These are phyloP conservation scores for Wakefieldia striispora DNA, from an alignment of 768 basidiomycete species.

Conservation along the genomic window DNA sequence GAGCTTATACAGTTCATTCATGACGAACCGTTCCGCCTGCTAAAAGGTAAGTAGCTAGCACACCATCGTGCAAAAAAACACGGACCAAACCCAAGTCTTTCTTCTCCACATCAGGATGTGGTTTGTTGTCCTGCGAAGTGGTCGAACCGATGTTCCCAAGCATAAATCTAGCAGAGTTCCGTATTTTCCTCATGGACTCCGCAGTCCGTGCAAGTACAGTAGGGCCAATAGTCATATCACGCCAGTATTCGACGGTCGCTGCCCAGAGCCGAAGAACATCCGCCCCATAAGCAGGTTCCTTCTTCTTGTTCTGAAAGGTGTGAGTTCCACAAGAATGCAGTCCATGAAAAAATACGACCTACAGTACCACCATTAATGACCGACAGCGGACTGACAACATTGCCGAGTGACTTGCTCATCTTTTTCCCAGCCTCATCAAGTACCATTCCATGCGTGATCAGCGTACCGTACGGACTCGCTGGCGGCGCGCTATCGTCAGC, in stretches of 20 bases:
- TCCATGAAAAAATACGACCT: slow-evolving; percentile 18
- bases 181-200: slow-evolving; percentile 77
- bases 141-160: slow-evolving; percentile 66
- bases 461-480: slow-evolving; percentile 60
- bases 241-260: slow-evolving; percentile 86
- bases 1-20: slow-evolving; percentile 77
- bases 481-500: slow-evolving; percentile 16
- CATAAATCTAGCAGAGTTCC: slow-evolving; percentile 84
- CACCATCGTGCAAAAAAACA: background rate
- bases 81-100: slow-evolving; percentile 65
- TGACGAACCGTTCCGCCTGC: slow-evolving; percentile 81
- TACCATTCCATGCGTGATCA: slow-evolving; percentile 97
- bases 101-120: slow-evolving; percentile 12
- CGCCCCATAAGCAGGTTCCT: slow-evolving; percentile 77
- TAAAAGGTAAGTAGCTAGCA: slow-evolving; percentile 5
- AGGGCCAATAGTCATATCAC: slow-evolving; percentile 84
- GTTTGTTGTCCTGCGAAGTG: slow-evolving; percentile 3
- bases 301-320: slow-evolving; percentile 54
- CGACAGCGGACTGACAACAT: slow-evolving; percentile 81
- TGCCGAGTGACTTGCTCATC: slow-evolving; percentile 98
- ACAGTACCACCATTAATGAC: slow-evolving; percentile 80
- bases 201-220: slow-evolving; percentile 71
- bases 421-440: slow-evolving; percentile 85
- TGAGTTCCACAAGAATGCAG: background rate
- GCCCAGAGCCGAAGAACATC: slow-evolving; percentile 90